Conservation (phyloP, 305 asterid genomes). For the Fraxinus dipetala region DNA sequence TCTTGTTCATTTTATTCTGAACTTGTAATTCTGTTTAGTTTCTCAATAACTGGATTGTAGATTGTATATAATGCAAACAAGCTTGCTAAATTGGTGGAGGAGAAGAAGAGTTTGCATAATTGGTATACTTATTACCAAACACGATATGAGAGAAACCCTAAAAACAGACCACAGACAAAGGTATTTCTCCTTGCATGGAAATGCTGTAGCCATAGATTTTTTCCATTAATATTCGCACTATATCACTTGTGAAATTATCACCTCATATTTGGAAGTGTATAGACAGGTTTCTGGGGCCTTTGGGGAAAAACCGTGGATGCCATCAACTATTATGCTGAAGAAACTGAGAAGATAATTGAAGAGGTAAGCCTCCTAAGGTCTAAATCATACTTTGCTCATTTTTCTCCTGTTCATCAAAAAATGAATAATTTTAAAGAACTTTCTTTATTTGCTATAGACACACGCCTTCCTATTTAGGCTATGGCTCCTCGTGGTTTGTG, state of each 20-base stretch:
- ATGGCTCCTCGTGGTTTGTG: not conserved
- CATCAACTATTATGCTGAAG: slow-evolving; percentile 48
- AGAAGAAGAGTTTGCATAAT: slow-evolving; percentile 64
- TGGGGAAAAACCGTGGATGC: slow-evolving; percentile 60
- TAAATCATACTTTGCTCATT: not conserved
- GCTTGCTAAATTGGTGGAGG: slow-evolving; percentile 69
- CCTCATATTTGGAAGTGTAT: slow-evolving; percentile 36
- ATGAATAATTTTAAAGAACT: not conserved
- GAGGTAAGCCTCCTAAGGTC: slow-evolving; percentile 40
- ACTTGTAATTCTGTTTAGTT: not conserved
- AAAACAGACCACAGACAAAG: slow-evolving; percentile 64
- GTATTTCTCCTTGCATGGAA: slow-evolving; percentile 36
- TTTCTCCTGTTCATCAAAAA: not conserved
- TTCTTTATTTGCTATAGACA: not conserved
- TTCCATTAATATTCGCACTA: not conserved
- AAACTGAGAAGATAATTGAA: slow-evolving; percentile 44
- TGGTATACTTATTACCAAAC: slow-evolving; percentile 86
- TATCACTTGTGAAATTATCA: slow-evolving; percentile 16
- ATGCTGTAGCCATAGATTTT: not conserved
- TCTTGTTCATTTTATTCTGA: slow-evolving; percentile 2
- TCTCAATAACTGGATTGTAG: slow-evolving; percentile 42
- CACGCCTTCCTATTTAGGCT: not conserved
- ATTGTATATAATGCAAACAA: slow-evolving; percentile 71
- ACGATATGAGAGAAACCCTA: slow-evolving; percentile 69
- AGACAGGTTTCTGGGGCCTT: slow-evolving; percentile 73